phyloP scores from a whole-genome alignment of 306 rosid species.

The Echinosophora koreensis region DNA sequence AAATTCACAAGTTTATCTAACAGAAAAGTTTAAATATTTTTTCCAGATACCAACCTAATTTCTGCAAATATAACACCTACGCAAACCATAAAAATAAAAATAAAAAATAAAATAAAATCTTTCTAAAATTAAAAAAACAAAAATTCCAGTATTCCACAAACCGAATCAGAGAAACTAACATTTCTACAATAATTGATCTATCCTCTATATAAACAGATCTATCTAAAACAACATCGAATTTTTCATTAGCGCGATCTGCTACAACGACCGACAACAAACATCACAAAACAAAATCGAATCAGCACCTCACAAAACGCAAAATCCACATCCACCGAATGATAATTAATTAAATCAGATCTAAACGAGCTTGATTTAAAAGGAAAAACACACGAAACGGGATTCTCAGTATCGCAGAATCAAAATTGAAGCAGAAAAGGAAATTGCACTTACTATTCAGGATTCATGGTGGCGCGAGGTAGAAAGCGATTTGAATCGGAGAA shows the following conservation, averaged over 20 bases:
- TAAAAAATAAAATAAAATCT: background rate
- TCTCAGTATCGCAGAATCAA: background rate
- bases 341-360: constrained; percentile 52
- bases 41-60: constrained; percentile 17
- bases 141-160: constrained; percentile 6
- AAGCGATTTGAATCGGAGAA: constrained; percentile 45
- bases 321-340: background rate
- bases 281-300: constrained; percentile 24
- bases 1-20: background rate
- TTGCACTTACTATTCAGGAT: constrained; percentile 93
- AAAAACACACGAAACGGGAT: background rate
- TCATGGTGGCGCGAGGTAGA: constrained; percentile 63
- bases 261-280: constrained; percentile 17
- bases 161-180: constrained; percentile 41
- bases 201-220: constrained; percentile 47
- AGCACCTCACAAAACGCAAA: constrained; percentile 14
- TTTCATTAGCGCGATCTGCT: constrained; percentile 37
- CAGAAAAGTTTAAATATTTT: background rate
- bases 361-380: constrained; percentile 27
- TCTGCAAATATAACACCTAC: background rate
- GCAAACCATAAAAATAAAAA: background rate
- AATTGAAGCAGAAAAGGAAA: constrained; percentile 28
- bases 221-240: constrained; percentile 31
- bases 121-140: background rate
- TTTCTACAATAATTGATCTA: constrained; percentile 40